Evolutionary conservation across 306 rosid genomes (phyloP), one percentile per base, ranked within the genome.

Genomic region (Amphicarpaea edgeworthii): DNA sequence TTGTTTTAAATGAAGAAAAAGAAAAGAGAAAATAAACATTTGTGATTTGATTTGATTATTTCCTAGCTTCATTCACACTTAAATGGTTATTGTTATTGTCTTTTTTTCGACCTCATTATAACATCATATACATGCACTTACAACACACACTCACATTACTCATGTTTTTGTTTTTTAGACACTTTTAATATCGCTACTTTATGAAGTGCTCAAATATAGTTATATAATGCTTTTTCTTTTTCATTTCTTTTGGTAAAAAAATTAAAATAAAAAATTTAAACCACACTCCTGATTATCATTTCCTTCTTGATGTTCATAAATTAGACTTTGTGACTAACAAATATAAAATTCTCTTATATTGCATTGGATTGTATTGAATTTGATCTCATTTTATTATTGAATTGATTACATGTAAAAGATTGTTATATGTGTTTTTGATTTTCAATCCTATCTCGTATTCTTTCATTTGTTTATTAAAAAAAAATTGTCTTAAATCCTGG

Each of bases 371-470:
- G 11, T 28, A 34, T n/a, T n/a, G n/a, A n/a, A n/a, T 34, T 72
- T 70, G 70, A 77, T 75, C 72, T 67, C 80, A 64, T 50, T 37
- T 1, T 72, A 73, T 9, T 70, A 75, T 78, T n/a, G n/a, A 85
- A 72, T 45, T 72, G 26, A 32, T 81, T 86, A 85, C 92, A 88
- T 88, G 90, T 88, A 88, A 40, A 51, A 69, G 79, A 37, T 61
- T 83, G 45, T 72, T 46, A 32, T 26, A 14, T 26, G 0, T 26
- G 64, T 26, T 58, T 58, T 24, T 58, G 7, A 20, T 54, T 8
- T 10, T 54, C 1, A 54, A 1, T 7, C 30, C 3, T 26, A 53
- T 9, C 12, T 0, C 1, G 32, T 47, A 17, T 69, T 81, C 40
- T 68, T 3, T 45, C 20, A 59, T 59, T 73, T 60, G 12, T 62